Conservation (phyloP, 2,329 filamentous ascomycete genomes). For the Venturia asperata region DNA sequence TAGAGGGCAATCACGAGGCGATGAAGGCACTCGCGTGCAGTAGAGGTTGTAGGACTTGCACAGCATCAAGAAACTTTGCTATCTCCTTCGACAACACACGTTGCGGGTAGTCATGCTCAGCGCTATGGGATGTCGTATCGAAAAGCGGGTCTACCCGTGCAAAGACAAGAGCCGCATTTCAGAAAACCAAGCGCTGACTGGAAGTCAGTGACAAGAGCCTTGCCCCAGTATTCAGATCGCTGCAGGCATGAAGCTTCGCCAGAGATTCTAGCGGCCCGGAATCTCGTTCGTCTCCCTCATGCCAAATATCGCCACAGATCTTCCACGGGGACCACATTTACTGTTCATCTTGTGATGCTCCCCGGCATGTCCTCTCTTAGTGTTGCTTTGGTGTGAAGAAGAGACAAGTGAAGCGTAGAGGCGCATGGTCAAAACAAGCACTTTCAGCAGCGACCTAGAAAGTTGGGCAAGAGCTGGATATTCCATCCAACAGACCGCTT, state of each 20-base stretch:
- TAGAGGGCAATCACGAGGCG: not conserved
- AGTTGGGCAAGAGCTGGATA: not conserved
- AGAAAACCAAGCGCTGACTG: not conserved
- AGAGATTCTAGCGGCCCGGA: not conserved
- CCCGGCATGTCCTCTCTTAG: not conserved
- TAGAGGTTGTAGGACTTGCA: not conserved
- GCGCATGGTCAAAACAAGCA: not conserved
- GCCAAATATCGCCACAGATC: not conserved
- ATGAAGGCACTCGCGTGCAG: not conserved
- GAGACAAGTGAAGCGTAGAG: not conserved
- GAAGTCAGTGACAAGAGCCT: not conserved
- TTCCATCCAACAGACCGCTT: not conserved
- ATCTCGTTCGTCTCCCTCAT: not conserved
- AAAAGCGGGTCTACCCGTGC: not conserved
- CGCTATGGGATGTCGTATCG: not conserved
- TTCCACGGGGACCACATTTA: not conserved
- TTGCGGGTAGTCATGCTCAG: not conserved
- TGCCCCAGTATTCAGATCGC: not conserved
- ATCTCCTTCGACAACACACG: not conserved
- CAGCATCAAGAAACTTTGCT: not conserved
- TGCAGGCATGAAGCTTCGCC: not conserved
- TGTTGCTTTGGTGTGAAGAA: not conserved
- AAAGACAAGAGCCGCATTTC: not conserved
- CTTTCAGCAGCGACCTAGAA: not conserved
- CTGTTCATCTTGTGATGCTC: not conserved